A percentile compares a stretch with the other conserved stretches of the same genome.
Conservation (phyloP, 2,329 filamentous ascomycete species). For the Exophiala spinifera region DNA sequence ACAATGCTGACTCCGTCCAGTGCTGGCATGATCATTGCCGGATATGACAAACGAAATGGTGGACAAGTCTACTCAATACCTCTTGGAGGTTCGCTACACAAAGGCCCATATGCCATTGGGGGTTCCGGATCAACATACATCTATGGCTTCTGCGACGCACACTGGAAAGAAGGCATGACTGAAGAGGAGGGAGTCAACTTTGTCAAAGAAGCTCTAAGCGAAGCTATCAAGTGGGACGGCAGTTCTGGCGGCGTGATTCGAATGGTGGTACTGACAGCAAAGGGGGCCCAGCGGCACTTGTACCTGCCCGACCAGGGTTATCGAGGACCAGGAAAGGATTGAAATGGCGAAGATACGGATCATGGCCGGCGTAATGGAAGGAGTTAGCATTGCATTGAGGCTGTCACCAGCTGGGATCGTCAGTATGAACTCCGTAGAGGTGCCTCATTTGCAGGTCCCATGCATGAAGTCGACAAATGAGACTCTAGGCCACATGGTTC, state of each 20-base stretch:
- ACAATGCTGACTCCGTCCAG: constrained; percentile 47
- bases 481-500: too few relatives aligned
- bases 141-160: constrained; percentile 95
- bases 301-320: constrained; percentile 94
- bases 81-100: constrained; percentile 92
- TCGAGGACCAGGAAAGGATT: constrained; percentile 62
- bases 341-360: not conserved
- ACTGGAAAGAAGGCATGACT: constrained; percentile 95
- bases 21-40: constrained; percentile 96
- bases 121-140: constrained; percentile 98
- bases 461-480: too few relatives aligned
- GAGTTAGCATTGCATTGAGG: constrained; percentile 28
- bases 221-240: constrained; percentile 99
- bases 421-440: too few relatives aligned
- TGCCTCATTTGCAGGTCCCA: too few relatives aligned
- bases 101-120: constrained; percentile 92
- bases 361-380: constrained; percentile 31
- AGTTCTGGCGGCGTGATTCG: constrained; percentile 97
- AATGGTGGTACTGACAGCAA: constrained; percentile 90
- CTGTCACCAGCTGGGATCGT: constrained; percentile 9
- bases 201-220: constrained; percentile 83
- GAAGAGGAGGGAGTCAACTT: constrained; percentile 87
- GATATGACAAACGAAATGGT: constrained; percentile 90
- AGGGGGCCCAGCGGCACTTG: constrained; percentile 86
- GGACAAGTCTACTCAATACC: constrained; percentile 98